Evolutionary conservation across 1,139 yeast species (phyloP).

Genomic region (Eremothecium gossypii): DNA sequence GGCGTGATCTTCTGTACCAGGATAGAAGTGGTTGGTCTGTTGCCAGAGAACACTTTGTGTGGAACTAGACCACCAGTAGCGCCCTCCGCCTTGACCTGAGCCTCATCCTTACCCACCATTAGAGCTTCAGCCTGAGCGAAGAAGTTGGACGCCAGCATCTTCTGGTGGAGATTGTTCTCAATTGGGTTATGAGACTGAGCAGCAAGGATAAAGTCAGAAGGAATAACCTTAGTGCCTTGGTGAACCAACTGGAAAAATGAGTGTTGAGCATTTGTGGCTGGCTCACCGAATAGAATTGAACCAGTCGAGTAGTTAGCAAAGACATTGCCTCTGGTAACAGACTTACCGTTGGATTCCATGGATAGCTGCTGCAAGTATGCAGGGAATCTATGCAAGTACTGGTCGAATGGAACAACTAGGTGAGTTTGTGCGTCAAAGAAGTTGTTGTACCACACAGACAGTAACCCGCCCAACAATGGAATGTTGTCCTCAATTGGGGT

Average conservation of each 20-base stretch:
- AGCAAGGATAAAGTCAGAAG: slow-evolving; percentile 92
- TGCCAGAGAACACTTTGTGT: slow-evolving; percentile 93
- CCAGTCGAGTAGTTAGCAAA: slow-evolving; percentile 95
- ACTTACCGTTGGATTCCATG: slow-evolving; percentile 98
- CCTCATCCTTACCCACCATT: slow-evolving; percentile 89
- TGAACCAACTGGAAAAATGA: slow-evolving; percentile 98
- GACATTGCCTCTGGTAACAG: slow-evolving; percentile 84
- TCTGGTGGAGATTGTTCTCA: slow-evolving; percentile 87
- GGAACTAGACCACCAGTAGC: slow-evolving; percentile 78
- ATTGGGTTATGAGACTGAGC: slow-evolving; percentile 98
- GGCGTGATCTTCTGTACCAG: slow-evolving; percentile 94
- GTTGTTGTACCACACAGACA: slow-evolving; percentile 96
- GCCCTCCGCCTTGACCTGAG: slow-evolving; percentile 81
- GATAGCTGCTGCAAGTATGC: slow-evolving; percentile 97
- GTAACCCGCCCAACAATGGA: slow-evolving; percentile 85
- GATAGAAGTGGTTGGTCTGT: slow-evolving; percentile 97
- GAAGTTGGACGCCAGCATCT: slow-evolving; percentile 95
- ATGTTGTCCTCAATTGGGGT: slow-evolving; percentile 87
- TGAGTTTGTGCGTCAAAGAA: slow-evolving; percentile 97
- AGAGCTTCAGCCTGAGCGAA: slow-evolving; percentile 97
- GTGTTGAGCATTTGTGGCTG: slow-evolving; percentile 98
- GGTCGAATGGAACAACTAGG: slow-evolving; percentile 96
- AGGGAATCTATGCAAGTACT: slow-evolving; percentile 97
- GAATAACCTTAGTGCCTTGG: slow-evolving; percentile 96
- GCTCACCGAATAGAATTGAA: slow-evolving; percentile 92